Base-by-base conservation (phyloP, 179 eudicot genomes). In the Pouteria campechiana region DNA sequence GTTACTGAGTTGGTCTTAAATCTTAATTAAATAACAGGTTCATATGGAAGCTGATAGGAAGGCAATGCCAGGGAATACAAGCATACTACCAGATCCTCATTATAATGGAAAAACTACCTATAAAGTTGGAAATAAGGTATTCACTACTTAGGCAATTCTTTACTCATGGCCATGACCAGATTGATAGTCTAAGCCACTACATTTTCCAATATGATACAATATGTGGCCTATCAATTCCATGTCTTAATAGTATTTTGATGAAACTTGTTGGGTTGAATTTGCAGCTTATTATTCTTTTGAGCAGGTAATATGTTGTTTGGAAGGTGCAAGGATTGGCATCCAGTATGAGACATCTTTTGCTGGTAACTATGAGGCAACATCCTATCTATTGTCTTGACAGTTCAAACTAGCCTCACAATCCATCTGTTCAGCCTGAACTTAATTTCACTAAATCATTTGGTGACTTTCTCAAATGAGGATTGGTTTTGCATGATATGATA, bases 41-140 rank as follows among this genome's bases (percentile, higher is more conserved):
- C 99, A 92, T 63, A 77, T 92, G 94, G 94, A 87, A 73, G 88
- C 76, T 36, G 99, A 92, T 42, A 71, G 85, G 54, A 92, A 87
- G 72, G 70, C 82, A 38, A 53, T 68, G 58, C 41, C 73, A 17
- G 81, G 67, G 43, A 80, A 87, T 45, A 38, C 75, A 46, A 50
- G 46, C 57, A 51, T 54, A 39, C 21, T 60, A 55, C 64, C 73
- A 32, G 69, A 44, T 38, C 48, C 70, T 49, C 67, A 78, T 28
- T 72, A 66, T 32, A 61, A 61, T 37, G 88, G 77, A 46, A 92
- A 83, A 65, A 61, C 75, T 34, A 87, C 89, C 25, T 92, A 92
- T 39, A 79, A 67, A 77, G 88, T 82, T 61, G 99, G 92, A 49
- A 92, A 57, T 54, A 92, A 92, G 79, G 98, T 90, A 74, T 37